A percentile compares a stretch with the other conserved stretches of the same genome.
phyloP scores from a whole-genome alignment of 2,329 filamentous ascomycete genomes.

The Lithohypha guttulata region DNA sequence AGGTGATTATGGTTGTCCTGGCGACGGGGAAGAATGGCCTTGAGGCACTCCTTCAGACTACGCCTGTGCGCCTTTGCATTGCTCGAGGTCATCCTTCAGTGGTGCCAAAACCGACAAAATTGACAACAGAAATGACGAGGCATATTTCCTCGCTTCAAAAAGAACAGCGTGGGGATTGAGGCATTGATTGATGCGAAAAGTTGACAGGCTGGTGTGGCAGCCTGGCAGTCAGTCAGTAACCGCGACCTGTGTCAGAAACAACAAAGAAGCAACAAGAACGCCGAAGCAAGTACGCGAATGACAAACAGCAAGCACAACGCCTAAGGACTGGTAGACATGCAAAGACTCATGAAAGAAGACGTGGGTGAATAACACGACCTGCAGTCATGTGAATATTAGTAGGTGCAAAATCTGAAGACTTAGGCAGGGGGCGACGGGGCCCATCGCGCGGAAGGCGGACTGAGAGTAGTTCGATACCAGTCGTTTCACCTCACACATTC shows the following conservation, averaged over 20 bases:
- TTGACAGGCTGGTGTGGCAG: no score
- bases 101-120: conserved; percentile 1
- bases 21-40: conserved; percentile 11
- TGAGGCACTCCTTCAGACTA: conserved; percentile 20
- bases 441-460: no score
- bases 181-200: conserved; percentile 1
- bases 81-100: conserved; percentile 8
- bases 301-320: not conserved
- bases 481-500: no score
- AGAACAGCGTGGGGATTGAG: no score
- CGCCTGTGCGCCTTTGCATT: conserved; percentile 17
- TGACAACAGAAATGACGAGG: conserved; percentile 3
- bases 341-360: not conserved
- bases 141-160: conserved; percentile 5
- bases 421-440: conserved; percentile 8
- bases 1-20: conserved; percentile 8
- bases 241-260: conserved; percentile 4
- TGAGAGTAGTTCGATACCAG: no score
- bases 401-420: conserved; percentile 1
- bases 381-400: not conserved
- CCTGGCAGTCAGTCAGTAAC: conserved; percentile 2
- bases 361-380: not conserved
- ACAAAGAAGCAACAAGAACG: not conserved
- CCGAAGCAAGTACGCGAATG: not conserved
- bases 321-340: not conserved